These are phyloP conservation scores for Dioscorea dumetorum DNA, from an alignment of 106 monocot species.

Conservation along the genomic window DNA sequence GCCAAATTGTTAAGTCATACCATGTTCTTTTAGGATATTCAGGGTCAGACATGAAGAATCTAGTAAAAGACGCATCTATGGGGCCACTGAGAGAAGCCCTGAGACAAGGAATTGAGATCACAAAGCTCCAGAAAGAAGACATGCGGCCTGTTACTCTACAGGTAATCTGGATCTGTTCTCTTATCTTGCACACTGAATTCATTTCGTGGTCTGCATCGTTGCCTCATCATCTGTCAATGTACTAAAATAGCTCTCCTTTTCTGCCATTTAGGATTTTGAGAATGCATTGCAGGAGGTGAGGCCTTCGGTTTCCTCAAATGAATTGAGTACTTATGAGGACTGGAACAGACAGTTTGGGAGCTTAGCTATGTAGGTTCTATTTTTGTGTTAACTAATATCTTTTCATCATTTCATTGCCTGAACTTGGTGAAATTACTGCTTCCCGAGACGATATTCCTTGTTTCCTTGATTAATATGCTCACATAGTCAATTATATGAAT, in stretches of 20 bases:
- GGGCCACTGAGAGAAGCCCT: conserved; percentile 89
- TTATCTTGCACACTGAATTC: neutral
- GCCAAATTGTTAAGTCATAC: neutral
- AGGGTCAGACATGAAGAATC: conserved; percentile 94
- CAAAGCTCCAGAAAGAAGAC: conserved; percentile 76
- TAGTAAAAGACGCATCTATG: conserved; percentile 99
- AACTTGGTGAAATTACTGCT: no score
- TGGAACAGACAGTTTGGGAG: conserved; percentile 98
- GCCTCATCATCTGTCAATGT: no score
- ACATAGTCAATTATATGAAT: no score
- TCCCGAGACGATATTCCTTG: no score
- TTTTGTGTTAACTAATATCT: no score
- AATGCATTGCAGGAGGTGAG: conserved; percentile 78
- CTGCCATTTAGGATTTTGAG: conserved; percentile 63
- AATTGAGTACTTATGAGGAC: conserved; percentile 73
- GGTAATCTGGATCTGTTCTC: conserved; percentile 18
- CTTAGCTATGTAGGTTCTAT: conserved; percentile 39
- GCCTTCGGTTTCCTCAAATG: conserved; percentile 73
- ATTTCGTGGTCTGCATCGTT: neutral
- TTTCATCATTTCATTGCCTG: no score
- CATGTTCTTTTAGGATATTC: conserved; percentile 66
- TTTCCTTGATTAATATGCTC: no score
- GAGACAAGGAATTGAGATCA: conserved; percentile 63
- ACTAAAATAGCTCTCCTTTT: neutral
- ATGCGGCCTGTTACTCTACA: conserved; percentile 63